Percentiles rank a stretch among this genome's conserved stretches.
Conservation (phyloP, 202 grass and related monocot genomes). For the Musa balbisiana region DNA sequence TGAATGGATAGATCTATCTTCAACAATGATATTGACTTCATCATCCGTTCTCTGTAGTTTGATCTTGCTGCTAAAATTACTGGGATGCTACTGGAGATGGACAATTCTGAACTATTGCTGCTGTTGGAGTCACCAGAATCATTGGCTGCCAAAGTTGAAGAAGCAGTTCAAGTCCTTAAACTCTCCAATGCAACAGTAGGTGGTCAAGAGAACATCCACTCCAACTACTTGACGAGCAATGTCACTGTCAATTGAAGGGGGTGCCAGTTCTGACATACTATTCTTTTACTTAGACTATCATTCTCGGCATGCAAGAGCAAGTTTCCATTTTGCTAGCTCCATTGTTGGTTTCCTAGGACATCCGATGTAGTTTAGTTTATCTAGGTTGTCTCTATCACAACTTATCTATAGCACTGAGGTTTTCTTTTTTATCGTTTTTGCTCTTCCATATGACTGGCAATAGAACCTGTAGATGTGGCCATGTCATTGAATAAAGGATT, state of each 20-base stretch:
- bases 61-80: slow-evolving; percentile 66
- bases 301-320: too few species aligned
- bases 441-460: too few species aligned
- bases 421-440: too few species aligned
- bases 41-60: slow-evolving; percentile 26
- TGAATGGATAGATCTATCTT: not conserved
- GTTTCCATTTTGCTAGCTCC: too few species aligned
- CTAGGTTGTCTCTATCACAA: too few species aligned
- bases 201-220: slow-evolving; percentile 34
- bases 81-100: slow-evolving; percentile 59
- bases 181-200: slow-evolving; percentile 30
- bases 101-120: slow-evolving; percentile 37
- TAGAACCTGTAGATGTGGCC: too few species aligned
- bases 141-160: slow-evolving; percentile 47
- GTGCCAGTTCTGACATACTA: not conserved
- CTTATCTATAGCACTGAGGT: too few species aligned
- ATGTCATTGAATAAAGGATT: too few species aligned
- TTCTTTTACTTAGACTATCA: not conserved
- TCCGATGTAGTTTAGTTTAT: too few species aligned
- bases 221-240: slow-evolving; percentile 31
- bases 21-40: not conserved
- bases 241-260: slow-evolving; percentile 38
- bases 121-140: slow-evolving; percentile 42
- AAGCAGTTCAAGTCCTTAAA: slow-evolving; percentile 42
- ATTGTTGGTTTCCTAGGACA: too few species aligned